Evolutionary conservation across 208 protist species (phyloP), one percentile per base, ranked within the genome.

Genomic region (Acanthamoeba castellanii): DNA sequence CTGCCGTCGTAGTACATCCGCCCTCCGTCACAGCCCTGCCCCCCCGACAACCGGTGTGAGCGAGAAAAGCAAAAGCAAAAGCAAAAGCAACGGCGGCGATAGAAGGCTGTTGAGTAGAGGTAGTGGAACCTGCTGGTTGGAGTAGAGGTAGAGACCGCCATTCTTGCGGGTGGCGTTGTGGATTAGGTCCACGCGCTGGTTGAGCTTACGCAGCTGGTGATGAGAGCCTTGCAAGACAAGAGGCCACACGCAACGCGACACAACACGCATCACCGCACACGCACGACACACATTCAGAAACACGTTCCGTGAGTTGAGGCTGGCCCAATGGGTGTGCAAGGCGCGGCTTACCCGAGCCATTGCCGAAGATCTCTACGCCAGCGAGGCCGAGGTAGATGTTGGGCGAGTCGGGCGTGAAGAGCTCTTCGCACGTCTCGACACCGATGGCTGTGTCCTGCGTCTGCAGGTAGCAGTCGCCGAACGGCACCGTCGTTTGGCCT

Each of bases 1-100:
- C 96, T 97, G 0, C 98, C 98, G 92, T 98, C 98, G 90, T 96
- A 98, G 95, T 98, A 98, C 0, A 98, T 66, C n/a, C 98, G 84
- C 25, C 96, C 97, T 37, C 98, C 98, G 95, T 98, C 98, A 93
- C 98, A 98, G 18, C 98, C 98, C 61, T 96, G 74, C 27, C 16
- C 52, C 52, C 13, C 16, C 16, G 50, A 11, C 13, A 57, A 57
- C 18, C 0, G 16, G 16, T 55, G 16, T 55, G 4, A 72, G 22
- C 22, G 3, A 32, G 3, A 82, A 20, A 50, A 42, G 66, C 22
- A 34, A 37, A 37, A 3, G 22, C 14, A 11, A 47, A n/a, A 42
- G 66, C 22, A 34, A 37, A 37, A 3, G 22, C 14, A 11, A 47
- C 42, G 42, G 5, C 42, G 42, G 42, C 42, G 1, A 47, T 47